phyloP scores from a whole-genome alignment of 768 basidiomycete species.

The Boletellus emodensis region DNA sequence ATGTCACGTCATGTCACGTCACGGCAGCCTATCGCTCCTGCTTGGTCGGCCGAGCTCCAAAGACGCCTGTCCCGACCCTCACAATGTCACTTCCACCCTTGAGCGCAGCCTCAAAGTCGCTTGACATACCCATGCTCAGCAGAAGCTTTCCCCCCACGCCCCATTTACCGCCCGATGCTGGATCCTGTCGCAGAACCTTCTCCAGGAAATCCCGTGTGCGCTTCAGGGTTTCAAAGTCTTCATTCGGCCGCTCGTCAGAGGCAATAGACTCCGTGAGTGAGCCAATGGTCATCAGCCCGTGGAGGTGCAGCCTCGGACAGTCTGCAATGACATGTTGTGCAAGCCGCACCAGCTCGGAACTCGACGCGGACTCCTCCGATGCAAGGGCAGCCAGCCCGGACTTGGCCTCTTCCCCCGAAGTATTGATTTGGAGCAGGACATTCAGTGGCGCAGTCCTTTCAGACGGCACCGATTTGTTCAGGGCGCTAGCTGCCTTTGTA shows the following conservation, averaged over 20 bases:
- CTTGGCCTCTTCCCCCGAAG: constrained; percentile 88
- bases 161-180: constrained; percentile 32
- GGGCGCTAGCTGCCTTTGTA: constrained; percentile 69
- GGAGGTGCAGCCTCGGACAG: constrained; percentile 73
- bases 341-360: constrained; percentile 57
- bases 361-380: constrained; percentile 25
- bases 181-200: constrained; percentile 35
- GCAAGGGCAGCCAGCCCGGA: constrained; percentile 73
- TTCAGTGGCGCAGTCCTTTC: constrained; percentile 62
- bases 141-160: constrained; percentile 51
- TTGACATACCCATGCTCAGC: constrained; percentile 96
- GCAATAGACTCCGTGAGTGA: constrained; percentile 66
- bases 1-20: constrained; percentile 28
- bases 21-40: constrained; percentile 10
- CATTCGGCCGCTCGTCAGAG: constrained; percentile 42
- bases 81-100: constrained; percentile 83
- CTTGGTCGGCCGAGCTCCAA: constrained; percentile 69
- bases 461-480: constrained; percentile 66
- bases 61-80: constrained; percentile 87
- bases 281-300: constrained; percentile 97
- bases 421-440: constrained; percentile 91
- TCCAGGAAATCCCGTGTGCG: constrained; percentile 59
- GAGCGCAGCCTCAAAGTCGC: constrained; percentile 86
- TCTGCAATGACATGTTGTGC: constrained; percentile 63
- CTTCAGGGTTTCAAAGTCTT: constrained; percentile 73